Evolutionary conservation across 2,329 filamentous ascomycete genomes (phyloP).

Genomic region (Bertia moriformis): DNA sequence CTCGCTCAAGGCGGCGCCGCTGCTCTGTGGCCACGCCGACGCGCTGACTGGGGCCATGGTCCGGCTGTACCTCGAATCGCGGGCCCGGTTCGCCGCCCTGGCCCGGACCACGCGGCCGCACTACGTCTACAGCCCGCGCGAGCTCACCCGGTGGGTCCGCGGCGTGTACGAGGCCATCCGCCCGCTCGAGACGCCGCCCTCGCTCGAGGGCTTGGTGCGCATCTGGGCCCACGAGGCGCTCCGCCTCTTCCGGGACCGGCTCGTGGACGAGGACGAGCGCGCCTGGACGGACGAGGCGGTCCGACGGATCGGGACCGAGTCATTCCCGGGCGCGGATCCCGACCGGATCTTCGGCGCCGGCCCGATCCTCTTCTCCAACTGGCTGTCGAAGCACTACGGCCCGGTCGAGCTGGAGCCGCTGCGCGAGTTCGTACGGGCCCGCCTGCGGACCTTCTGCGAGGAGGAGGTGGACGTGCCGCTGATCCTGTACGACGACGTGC

Average conservation of each 20-base stretch:
- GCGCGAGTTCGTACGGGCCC: slow-evolving; percentile 91
- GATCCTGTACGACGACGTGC: slow-evolving; percentile 96
- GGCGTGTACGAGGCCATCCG: slow-evolving; percentile 93
- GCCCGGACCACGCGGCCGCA: slow-evolving; percentile 93
- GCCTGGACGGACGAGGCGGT: slow-evolving; percentile 88
- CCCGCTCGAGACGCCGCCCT: slow-evolving; percentile 65
- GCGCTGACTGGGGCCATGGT: slow-evolving; percentile 95
- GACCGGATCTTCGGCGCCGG: slow-evolving; percentile 71
- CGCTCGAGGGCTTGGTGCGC: slow-evolving; percentile 78
- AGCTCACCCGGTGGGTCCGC: slow-evolving; percentile 91
- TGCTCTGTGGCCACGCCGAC: slow-evolving; percentile 83
- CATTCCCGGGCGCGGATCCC: slow-evolving; percentile 87
- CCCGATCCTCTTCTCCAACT: slow-evolving; percentile 95
- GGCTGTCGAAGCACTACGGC: slow-evolving; percentile 96
- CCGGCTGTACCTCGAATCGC: slow-evolving; percentile 84
- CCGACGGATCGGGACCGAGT: slow-evolving; percentile 69
- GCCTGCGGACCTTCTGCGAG: slow-evolving; percentile 94
- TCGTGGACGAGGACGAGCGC: slow-evolving; percentile 85
- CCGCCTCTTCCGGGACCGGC: slow-evolving; percentile 88
- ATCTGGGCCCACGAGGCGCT: slow-evolving; percentile 98
- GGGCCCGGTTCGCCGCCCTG: slow-evolving; percentile 82
- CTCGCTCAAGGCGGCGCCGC: slow-evolving; percentile 87
- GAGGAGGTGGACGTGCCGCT: slow-evolving; percentile 97
- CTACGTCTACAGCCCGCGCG: slow-evolving; percentile 97
- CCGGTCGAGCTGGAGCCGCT: slow-evolving; percentile 90